A percentile compares a stretch with the other conserved stretches of the same genome.
Evolutionary conservation across 768 basidiomycete genomes (phyloP).

Genomic region (Crassisporium funariophilum): DNA sequence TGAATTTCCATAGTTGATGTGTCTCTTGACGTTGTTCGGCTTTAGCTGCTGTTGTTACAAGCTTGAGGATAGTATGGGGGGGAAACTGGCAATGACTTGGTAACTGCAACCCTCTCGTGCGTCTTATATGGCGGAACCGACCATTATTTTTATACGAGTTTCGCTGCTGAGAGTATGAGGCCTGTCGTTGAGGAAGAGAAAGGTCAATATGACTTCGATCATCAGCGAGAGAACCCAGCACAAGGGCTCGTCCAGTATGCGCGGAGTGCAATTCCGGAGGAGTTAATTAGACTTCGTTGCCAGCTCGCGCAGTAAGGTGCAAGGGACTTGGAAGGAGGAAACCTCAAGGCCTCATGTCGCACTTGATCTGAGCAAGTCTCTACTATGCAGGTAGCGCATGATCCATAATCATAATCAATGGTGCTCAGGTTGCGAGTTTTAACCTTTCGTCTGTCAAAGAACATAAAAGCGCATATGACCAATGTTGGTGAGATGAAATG

Average conservation of each 20-base stretch:
- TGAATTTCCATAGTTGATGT: slow-evolving; percentile 15
- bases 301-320: slow-evolving; percentile 7
- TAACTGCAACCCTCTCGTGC: slow-evolving; percentile 11
- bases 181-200: slow-evolving; percentile 11
- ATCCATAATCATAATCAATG: too few relatives aligned
- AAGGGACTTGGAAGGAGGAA: background rate
- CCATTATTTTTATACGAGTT: slow-evolving; percentile 11
- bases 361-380: too few relatives aligned
- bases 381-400: too few relatives aligned
- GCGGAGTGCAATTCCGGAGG: slow-evolving; percentile 14
- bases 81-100: too few relatives aligned
- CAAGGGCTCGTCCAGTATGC: slow-evolving; percentile 19
- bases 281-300: too few relatives aligned
- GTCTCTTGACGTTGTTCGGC: background rate
- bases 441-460: too few relatives aligned
- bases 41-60: background rate
- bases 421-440: too few relatives aligned
- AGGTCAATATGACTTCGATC: slow-evolving; percentile 23
- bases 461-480: slow-evolving; percentile 3
- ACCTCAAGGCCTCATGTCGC: slow-evolving; percentile 23
- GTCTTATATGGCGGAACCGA: slow-evolving; percentile 1
- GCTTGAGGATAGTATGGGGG: background rate
- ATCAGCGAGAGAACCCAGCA: slow-evolving; percentile 27
- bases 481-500: slow-evolving; percentile 1
- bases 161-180: background rate